phyloP scores from a whole-genome alignment of 805 yeast genomes.

The Monosporozyma solicola region DNA sequence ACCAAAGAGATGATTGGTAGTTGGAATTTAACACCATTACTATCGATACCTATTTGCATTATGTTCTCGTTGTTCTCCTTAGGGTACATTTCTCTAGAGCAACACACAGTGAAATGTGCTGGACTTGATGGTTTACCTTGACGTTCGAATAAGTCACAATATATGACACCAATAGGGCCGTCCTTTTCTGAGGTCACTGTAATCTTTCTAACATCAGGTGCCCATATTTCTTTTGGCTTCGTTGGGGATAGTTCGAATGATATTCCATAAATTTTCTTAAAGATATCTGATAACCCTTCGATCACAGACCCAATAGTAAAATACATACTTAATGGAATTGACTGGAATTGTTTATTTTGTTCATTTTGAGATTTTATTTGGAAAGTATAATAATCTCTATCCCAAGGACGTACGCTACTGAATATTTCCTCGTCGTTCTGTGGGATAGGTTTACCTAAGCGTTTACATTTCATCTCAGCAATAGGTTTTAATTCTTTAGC shows the following conservation, averaged over 20 bases:
- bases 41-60: slow-evolving; percentile 27
- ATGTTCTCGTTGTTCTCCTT: slow-evolving; percentile 37
- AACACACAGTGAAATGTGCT: slow-evolving; percentile 92
- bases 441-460: slow-evolving; percentile 7
- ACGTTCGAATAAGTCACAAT: slow-evolving; percentile 80
- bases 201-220: slow-evolving; percentile 70
- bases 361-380: neutral
- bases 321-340: slow-evolving; percentile 48
- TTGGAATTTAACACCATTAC: slow-evolving; percentile 51
- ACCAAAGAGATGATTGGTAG: slow-evolving; percentile 84
- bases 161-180: slow-evolving; percentile 68
- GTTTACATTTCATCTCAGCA: slow-evolving; percentile 31
- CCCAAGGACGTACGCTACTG: slow-evolving; percentile 73
- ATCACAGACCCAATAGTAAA: slow-evolving; percentile 82
- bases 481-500: slow-evolving; percentile 47
- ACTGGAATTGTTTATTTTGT: neutral
- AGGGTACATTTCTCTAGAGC: slow-evolving; percentile 71
- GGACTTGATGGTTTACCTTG: slow-evolving; percentile 72
- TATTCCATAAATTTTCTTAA: slow-evolving; percentile 67
- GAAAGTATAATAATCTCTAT: slow-evolving; percentile 54
- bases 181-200: slow-evolving; percentile 59
- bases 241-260: slow-evolving; percentile 58
- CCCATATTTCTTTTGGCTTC: slow-evolving; percentile 77
- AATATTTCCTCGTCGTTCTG: slow-evolving; percentile 34
- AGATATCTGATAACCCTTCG: slow-evolving; percentile 68